Evolutionary conservation across 2,329 filamentous ascomycete species (phyloP), one percentile per base, ranked within the genome.

Genomic region (Arthrinium phaeospermum): DNA sequence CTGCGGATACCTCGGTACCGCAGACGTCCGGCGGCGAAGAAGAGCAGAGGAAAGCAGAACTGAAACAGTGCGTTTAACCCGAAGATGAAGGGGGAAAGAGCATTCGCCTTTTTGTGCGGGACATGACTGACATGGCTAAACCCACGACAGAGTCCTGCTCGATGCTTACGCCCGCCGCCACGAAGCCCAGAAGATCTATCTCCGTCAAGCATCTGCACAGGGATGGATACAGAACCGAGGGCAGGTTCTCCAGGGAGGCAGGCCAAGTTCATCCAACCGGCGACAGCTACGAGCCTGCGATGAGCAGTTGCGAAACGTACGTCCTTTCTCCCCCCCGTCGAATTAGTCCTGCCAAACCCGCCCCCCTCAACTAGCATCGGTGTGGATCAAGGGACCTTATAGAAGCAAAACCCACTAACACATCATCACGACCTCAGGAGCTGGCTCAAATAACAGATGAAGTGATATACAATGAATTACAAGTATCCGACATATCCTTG

Each of bases 161-260:
- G 90, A 92, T 76, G 88, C 89, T 30, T 90, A 86, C 76, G 85
- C 89, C 12, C 85, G 90, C 76, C 85, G 90, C 70, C 90, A 92
- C 80, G 88, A 91, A 77, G 89, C 83, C 41, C 90, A 91, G 75
- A 92, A 91, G 83, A 92, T 92, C 75, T 90, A 89, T 75, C 83
- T 90, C 72, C 86, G 90, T 46, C 90, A 92, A 78, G 84, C 83
- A 37, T 90, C 89, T 41, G 89, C 88, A 47, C 88, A 90, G 80
- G 82, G 86, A 76, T 92, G 90, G 90, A 80, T 91, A 72, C 83
- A 86, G 73, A 86, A 84, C 78, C 85, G 90, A 72, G 85, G 87
- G 49, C 80, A 83, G 53, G 83, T 91, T 71, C 82, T 92, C 53
- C 85, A 86, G 77, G 88, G 88, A 68, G 82, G 84, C 49, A 83